phyloP scores from a whole-genome alignment of 768 basidiomycete genomes.

The Boletus tylopilopsis region DNA sequence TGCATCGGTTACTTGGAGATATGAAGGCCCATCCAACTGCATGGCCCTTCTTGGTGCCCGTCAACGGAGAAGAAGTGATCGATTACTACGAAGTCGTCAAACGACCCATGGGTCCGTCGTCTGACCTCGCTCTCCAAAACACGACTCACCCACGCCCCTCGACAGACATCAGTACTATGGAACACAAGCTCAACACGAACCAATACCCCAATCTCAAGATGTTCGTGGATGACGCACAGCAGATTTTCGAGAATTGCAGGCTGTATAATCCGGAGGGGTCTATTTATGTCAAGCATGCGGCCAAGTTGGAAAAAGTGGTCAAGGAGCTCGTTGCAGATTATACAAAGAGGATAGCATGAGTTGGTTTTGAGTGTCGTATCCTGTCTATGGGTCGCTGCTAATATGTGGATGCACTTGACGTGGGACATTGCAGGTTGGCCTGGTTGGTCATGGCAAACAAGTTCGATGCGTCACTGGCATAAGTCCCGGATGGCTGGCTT shows the following conservation, averaged over 20 bases:
- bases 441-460: too few species aligned
- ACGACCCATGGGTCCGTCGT: constrained; percentile 82
- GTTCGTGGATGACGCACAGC: constrained; percentile 75
- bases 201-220: constrained; percentile 71
- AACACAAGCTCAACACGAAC: constrained; percentile 84
- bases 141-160: background rate
- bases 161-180: constrained; percentile 83
- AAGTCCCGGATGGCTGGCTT: too few species aligned
- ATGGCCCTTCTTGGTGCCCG: constrained; percentile 88
- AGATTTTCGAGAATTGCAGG: constrained; percentile 88
- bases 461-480: too few species aligned
- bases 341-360: constrained; percentile 18
- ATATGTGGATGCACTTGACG: background rate
- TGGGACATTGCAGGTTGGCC: too few species aligned
- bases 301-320: constrained; percentile 76
- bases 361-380: constrained; percentile 5
- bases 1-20: constrained; percentile 77
- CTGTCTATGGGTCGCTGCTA: too few species aligned
- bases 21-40: constrained; percentile 72
- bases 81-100: constrained; percentile 92
- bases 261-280: constrained; percentile 80
- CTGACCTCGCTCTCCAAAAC: background rate
- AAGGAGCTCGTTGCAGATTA: constrained; percentile 44
- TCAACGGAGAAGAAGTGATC: constrained; percentile 70
- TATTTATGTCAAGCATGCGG: constrained; percentile 81